Evolutionary conservation across 352 stramenopile species (phyloP).

Genomic region (Blastocystis sp.): DNA sequence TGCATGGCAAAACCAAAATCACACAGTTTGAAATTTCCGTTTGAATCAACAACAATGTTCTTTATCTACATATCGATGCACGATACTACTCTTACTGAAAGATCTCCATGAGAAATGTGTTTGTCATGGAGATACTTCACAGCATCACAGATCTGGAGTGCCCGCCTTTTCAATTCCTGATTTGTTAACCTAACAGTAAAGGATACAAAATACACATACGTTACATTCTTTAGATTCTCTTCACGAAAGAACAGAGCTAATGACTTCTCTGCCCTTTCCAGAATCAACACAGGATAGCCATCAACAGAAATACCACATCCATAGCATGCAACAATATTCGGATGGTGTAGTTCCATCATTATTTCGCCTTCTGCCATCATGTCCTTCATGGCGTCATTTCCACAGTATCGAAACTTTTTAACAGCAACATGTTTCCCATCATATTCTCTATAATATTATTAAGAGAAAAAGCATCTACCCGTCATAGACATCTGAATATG

Average conservation of each 20-base stretch:
- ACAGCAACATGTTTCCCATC: not conserved
- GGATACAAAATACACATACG: not conserved
- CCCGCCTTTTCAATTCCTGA: not conserved
- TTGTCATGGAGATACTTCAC: conserved; percentile 31
- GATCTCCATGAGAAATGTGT: conserved; percentile 38
- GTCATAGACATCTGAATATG: not conserved
- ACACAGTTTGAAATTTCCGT: not conserved
- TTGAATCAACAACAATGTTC: not conserved
- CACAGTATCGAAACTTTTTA: not conserved
- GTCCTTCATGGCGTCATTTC: not conserved
- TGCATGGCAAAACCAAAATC: conserved; percentile 17
- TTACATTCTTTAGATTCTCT: not conserved
- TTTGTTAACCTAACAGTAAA: not conserved
- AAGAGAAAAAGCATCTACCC: not conserved
- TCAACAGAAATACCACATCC: not conserved
- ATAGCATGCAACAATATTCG: conserved; percentile 23
- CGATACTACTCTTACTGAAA: not conserved
- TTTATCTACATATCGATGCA: not conserved
- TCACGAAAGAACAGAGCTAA: not conserved
- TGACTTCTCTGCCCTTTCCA: conserved; percentile 26
- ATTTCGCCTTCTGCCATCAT: not conserved
- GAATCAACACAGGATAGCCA: conserved; percentile 11
- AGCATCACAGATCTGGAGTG: not conserved
- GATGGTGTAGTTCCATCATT: not conserved
- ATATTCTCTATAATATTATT: conserved; percentile 16